Conservation (phyloP, 2,329 filamentous ascomycete genomes). For the Lachnellula suecica region DNA sequence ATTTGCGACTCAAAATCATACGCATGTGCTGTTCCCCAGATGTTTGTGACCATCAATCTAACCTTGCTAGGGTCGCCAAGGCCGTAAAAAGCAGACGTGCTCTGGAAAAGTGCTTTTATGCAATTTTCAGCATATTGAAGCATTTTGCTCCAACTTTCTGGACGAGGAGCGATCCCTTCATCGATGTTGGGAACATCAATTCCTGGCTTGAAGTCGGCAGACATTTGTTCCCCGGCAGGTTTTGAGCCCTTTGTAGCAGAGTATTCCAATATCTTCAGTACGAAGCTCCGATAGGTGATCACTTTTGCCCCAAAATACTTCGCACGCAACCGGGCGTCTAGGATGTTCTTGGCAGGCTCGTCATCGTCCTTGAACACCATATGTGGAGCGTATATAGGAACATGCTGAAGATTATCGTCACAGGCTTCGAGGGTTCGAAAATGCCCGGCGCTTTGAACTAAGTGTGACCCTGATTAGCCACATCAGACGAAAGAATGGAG, state of each 20-base stretch:
- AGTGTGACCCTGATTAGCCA: not conserved
- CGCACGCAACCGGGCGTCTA: constrained; percentile 79
- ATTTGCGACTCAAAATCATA: constrained; percentile 51
- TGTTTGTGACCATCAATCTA: constrained; percentile 85
- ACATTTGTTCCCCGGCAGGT: constrained; percentile 12
- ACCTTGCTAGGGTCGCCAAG: constrained; percentile 50
- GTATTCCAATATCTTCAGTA: constrained; percentile 52
- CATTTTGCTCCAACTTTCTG: constrained; percentile 41
- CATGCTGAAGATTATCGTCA: constrained; percentile 38
- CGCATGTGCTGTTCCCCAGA: constrained; percentile 95
- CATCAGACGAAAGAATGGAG: too few species aligned
- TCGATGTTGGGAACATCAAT: constrained; percentile 36
- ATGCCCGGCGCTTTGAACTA: constrained; percentile 19
- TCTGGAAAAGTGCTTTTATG: constrained; percentile 70
- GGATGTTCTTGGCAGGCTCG: constrained; percentile 70
- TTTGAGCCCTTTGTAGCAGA: constrained; percentile 21
- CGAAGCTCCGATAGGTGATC: constrained; percentile 82
- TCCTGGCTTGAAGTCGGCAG: constrained; percentile 23
- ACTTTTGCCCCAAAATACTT: constrained; percentile 95
- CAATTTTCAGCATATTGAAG: constrained; percentile 52
- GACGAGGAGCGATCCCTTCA: constrained; percentile 35
- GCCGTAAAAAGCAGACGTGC: constrained; percentile 78
- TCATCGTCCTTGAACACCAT: constrained; percentile 59
- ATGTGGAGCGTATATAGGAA: constrained; percentile 46
- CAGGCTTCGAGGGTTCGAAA: constrained; percentile 48